Evolutionary conservation across 495 filamentous ascomycete genomes (phyloP), one percentile per base, ranked within the genome.

Genomic region (Echria macrotheca): DNA sequence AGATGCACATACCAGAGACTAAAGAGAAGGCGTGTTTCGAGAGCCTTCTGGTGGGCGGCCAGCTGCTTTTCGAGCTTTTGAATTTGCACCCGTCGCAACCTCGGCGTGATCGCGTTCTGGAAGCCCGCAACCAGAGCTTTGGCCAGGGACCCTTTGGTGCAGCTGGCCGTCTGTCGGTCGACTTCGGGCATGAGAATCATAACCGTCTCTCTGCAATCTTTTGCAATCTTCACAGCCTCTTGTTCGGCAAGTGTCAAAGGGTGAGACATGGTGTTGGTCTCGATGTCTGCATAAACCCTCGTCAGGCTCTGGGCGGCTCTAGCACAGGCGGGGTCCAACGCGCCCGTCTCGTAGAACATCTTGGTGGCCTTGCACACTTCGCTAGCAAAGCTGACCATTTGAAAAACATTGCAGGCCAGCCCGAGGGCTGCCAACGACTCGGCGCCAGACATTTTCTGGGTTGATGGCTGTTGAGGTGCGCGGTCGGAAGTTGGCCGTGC

Each of bases 331-430:
- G 29, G 5, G 17, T 21, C 21, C 11, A 5, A 14, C 3, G 15
- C 39, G 15, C 41, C 49, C 2, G 19, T 51, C 9, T 44, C 22
- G 28, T 6, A 6, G 26, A 44, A 17, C 0, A 51, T 31, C 23
- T 38, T 36, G 4, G 31, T 21, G 9, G 28, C 15, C 32, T 37
- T 44, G 40, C 28, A 51, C 9, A 45, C 40, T 6, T 51, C 49
- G 19, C 39, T 24, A 11, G 49, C 31, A 17, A 51, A 51, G 21
- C 49, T 51, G 15, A 51, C 21, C 14, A 51, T 32, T 18, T 38
- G 40, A 18, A 51, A 51, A 14, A 51, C 49, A 17, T 42, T 37
- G 23, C 49, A 51, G 23, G 28, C 40, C 15, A 51, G 49, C 49
- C 40, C 40, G 23, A 51, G 40, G 29, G 49, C 49, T 36, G 17